Base-by-base conservation (phyloP, 805 yeast species). In the Scheffersomyces spartinae region DNA sequence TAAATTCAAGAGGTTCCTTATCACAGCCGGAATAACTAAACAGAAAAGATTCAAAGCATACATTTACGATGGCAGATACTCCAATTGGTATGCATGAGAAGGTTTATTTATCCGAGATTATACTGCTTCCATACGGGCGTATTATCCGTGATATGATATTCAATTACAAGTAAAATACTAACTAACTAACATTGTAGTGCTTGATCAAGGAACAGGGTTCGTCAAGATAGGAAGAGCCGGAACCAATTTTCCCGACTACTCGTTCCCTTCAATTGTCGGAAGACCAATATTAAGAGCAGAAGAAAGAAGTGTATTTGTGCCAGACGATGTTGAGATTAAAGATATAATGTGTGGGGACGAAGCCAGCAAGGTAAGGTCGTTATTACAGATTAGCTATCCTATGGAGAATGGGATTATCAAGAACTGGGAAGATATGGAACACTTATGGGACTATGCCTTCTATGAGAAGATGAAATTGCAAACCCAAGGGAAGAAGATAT, bases 391-490 rank as follows among this genome's bases (percentile, higher is more conserved):
- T 30, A 75, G 86, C n/a, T 91, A 91, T 46, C 98, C 98, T 8
- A 86, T 91, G 97, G 98, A 91, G 55, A 91, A 91, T 50, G 98
- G 98, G 45, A 83, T 91, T 43, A 88, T 91, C 49, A 79, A 76
- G 47, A 84, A 86, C 53, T 91, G 98, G 98, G 95, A 86, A 42
- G 98, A 91, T 51, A 91, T 91, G 97, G 95, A 84, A 44, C 86
- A 86, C 43, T 64, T 91, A 33, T 91, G 98, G 98, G 95, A 91
- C 56, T 91, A 88, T 52, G 88, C 97, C 12, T 88, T 91, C 52
- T 81, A 79, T 58, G 94, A 88, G 42, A 72, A 81, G 45, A 77
- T 91, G 83, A 69, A 83, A 47, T 62, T 81, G 29, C 78, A 81
- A 47, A 65, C 82, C 5, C 48, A 50, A 18, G 93, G 86, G 25